A percentile compares a stretch with the other conserved stretches of the same genome.
These are phyloP conservation scores for Termitomyces sp. DNA, from an alignment of 1,284 basidiomycete genomes.

Conservation along the genomic window DNA sequence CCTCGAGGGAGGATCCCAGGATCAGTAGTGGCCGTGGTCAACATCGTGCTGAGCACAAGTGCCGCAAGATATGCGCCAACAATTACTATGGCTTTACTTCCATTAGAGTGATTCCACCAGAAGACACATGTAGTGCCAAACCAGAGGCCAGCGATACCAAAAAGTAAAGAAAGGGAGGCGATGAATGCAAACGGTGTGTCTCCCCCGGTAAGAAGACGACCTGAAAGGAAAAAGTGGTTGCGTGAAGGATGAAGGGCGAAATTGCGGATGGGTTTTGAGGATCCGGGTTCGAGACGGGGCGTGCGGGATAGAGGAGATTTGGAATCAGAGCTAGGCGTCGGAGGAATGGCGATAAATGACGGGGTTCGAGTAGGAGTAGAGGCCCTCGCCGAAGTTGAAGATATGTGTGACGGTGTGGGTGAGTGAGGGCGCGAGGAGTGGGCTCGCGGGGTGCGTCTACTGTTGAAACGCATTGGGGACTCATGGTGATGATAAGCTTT, in stretches of 20 bases:
- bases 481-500: slow-evolving; percentile 4
- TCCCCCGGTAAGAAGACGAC: slow-evolving; percentile 75
- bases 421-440: slow-evolving; percentile 14
- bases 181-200: slow-evolving; percentile 79
- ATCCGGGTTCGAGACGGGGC: slow-evolving; percentile 40
- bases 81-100: slow-evolving; percentile 62
- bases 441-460: slow-evolving; percentile 5
- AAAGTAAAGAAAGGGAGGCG: slow-evolving; percentile 53
- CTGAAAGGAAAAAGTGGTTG: slow-evolving; percentile 72
- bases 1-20: slow-evolving; percentile 86
- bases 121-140: slow-evolving; percentile 81
- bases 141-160: slow-evolving; percentile 73
- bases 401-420: slow-evolving; percentile 12
- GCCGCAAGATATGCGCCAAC: slow-evolving; percentile 75
- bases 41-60: slow-evolving; percentile 72
- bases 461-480: slow-evolving; percentile 11
- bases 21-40: slow-evolving; percentile 76
- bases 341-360: slow-evolving; percentile 37
- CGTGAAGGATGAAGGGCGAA: slow-evolving; percentile 63
- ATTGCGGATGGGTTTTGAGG: slow-evolving; percentile 43
- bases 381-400: slow-evolving; percentile 17
- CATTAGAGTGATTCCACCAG: slow-evolving; percentile 66
- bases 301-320: slow-evolving; percentile 39
- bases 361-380: slow-evolving; percentile 32
- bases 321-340: slow-evolving; percentile 21